phyloP scores from a whole-genome alignment of 129 eudicot genomes.

The Helianthus tuberosus region DNA sequence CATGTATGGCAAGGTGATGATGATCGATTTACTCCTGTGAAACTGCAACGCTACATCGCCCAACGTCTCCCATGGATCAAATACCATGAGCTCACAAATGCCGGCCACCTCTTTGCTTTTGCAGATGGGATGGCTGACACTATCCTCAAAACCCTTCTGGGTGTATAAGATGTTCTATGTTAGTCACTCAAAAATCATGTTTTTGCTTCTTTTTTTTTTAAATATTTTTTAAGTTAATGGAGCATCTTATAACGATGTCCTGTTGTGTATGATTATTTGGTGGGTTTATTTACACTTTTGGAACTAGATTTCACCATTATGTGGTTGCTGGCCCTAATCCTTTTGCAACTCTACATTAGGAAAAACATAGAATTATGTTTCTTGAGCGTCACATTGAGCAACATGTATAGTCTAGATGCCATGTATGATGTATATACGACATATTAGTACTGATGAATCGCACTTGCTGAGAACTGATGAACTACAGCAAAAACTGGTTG shows the following conservation, averaged over 20 bases:
- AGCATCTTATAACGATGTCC: not conserved
- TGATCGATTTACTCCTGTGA: slow-evolving; percentile 55
- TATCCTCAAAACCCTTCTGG: slow-evolving; percentile 53
- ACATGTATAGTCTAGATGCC: no score
- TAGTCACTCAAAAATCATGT: not conserved
- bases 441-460: no score
- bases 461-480: no score
- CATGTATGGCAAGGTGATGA: slow-evolving; percentile 89
- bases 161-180: slow-evolving; percentile 7
- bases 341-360: no score
- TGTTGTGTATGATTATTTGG: not conserved
- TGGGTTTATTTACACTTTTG: not conserved
- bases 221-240: not conserved
- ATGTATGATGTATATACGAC: not conserved
- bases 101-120: slow-evolving; percentile 70
- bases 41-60: slow-evolving; percentile 70
- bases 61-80: slow-evolving; percentile 68
- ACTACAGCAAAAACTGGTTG: no score
- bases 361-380: no score
- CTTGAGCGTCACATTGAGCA: no score
- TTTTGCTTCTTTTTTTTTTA: not conserved
- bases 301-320: not conserved
- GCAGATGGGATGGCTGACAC: slow-evolving; percentile 60
- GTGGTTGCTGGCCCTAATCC: no score
- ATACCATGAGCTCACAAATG: slow-evolving; percentile 73